phyloP scores from a whole-genome alignment of 2,329 filamentous ascomycete species.

The Periconia sp. region DNA sequence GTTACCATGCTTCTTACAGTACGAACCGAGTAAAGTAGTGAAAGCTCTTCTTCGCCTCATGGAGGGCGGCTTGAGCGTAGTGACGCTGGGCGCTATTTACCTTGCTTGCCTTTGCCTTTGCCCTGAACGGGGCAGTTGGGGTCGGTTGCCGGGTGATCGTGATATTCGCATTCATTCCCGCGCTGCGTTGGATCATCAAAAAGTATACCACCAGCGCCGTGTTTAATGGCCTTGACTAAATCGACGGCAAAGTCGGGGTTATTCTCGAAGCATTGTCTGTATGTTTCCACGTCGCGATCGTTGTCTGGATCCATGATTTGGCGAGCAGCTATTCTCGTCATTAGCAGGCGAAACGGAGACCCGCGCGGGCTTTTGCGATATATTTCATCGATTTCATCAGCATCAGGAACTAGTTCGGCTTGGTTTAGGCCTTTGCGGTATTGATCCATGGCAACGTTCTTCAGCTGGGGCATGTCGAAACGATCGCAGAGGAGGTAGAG shows the following conservation, averaged over 20 bases:
- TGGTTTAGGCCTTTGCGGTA: constrained; percentile 54
- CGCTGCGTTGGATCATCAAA: constrained; percentile 55
- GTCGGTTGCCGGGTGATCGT: constrained; percentile 51
- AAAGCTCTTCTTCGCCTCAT: constrained; percentile 15
- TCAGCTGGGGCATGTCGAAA: constrained; percentile 53
- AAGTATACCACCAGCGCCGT: constrained; percentile 52
- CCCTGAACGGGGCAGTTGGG: constrained; percentile 42
- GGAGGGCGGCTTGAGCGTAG: constrained; percentile 17
- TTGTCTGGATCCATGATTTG: constrained; percentile 60
- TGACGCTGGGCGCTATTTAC: constrained; percentile 30
- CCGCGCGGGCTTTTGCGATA: constrained; percentile 49
- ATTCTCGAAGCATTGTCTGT: constrained; percentile 53
- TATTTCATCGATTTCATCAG: constrained; percentile 57
- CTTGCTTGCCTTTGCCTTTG: constrained; percentile 38
- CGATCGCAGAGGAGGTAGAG: constrained; percentile 56
- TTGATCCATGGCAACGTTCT: constrained; percentile 58
- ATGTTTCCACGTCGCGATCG: constrained; percentile 52
- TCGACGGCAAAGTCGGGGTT: constrained; percentile 57
- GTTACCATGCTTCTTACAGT: constrained; percentile 32
- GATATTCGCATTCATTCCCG: constrained; percentile 50
- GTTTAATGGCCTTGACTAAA: constrained; percentile 55
- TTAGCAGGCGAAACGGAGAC: constrained; percentile 53
- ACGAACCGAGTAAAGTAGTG: constrained; percentile 15
- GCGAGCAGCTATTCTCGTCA: constrained; percentile 57
- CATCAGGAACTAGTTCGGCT: constrained; percentile 55